Evolutionary conservation across 495 filamentous ascomycete genomes (phyloP).

Genomic region (Xylaria bambusicola): DNA sequence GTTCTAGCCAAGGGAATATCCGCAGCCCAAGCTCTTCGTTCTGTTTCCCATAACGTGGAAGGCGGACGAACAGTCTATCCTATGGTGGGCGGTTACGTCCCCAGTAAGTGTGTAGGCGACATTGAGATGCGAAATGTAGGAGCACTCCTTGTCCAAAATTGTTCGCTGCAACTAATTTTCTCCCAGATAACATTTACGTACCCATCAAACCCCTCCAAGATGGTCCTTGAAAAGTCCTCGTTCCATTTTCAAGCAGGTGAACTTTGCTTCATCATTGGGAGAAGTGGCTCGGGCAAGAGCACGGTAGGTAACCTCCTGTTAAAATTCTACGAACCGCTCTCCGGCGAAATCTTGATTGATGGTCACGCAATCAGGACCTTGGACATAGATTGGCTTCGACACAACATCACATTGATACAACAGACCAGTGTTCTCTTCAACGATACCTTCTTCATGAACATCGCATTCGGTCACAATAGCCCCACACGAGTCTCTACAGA

Average conservation of each 20-base stretch:
- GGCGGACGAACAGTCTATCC: slow-evolving; percentile 29
- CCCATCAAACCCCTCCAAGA: slow-evolving; percentile 66
- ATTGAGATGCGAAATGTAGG: slow-evolving; percentile 72
- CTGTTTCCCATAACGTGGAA: slow-evolving; percentile 23
- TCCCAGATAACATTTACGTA: slow-evolving; percentile 82
- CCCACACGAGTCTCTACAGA: slow-evolving; percentile 49
- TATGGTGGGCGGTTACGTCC: slow-evolving; percentile 30
- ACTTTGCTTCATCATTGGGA: slow-evolving; percentile 81
- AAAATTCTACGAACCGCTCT: slow-evolving; percentile 68
- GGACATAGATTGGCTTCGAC: slow-evolving; percentile 71
- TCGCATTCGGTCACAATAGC: slow-evolving; percentile 68
- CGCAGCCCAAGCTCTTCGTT: slow-evolving; percentile 61
- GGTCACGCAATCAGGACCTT: slow-evolving; percentile 62
- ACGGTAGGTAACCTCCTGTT: slow-evolving; percentile 80
- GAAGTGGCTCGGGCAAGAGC: slow-evolving; percentile 91
- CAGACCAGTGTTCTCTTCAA: slow-evolving; percentile 84
- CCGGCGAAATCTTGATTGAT: slow-evolving; percentile 72
- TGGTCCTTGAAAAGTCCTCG: slow-evolving; percentile 56
- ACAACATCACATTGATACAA: slow-evolving; percentile 80
- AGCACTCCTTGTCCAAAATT: slow-evolving; percentile 13
- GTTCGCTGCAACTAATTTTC: slow-evolving; percentile 14
- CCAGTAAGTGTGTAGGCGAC: slow-evolving; percentile 58
- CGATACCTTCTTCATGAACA: slow-evolving; percentile 76
- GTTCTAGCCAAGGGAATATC: slow-evolving; percentile 77
- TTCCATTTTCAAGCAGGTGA: slow-evolving; percentile 72